Base-by-base conservation (phyloP, 345 rosid species). In the Alliaria petiolata region DNA sequence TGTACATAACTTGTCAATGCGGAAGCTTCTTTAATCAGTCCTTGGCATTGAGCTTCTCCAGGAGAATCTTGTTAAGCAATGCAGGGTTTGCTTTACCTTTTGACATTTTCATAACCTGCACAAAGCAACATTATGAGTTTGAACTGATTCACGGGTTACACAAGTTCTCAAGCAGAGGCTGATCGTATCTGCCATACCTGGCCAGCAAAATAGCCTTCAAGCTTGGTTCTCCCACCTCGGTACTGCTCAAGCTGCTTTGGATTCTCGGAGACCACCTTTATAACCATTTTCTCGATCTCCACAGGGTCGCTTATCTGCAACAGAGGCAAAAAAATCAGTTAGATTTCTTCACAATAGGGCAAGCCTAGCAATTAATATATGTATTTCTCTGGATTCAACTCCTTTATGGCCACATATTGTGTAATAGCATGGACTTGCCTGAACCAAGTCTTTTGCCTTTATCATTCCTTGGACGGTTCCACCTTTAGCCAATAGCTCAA, bases 81-180 rank as follows among this genome's bases (percentile, higher is more conserved):
- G 87, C 92, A 12, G 96, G 98, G 70, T 86, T 91, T 62, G 96
- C 98, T 79, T 87, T 93, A 26, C 97, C 97, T 78, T 87, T 86
- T 2, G 98, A 91, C 69, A 76, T 70, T 83, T 93, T 93, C 97
- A 93, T 93, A 46, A 91, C 87, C 98, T 93, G 83, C 75, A 79
- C 58, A 54, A 34, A 53, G 28, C 15, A 25, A 59, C 7, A 8
- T 13, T 22, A 35, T 34, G 36, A 75, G 34, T 44, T 75, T 56
- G 6, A 69, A 69, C 20, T 42, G 11, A 28, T 43, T 17, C 44
- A 30, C 6, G 0, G 38, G 26, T 16, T 58, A n/a, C n/a, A 33
- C 49, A 42, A 50, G 15, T n/a, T 43, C 38, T 19, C 54, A 20
- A 31, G n/a, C 28, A 44, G 14, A n/a, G 40, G 0, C 3, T 2